Base-by-base conservation (phyloP, 495 filamentous ascomycete genomes). In the Bacidia gigantensis region DNA sequence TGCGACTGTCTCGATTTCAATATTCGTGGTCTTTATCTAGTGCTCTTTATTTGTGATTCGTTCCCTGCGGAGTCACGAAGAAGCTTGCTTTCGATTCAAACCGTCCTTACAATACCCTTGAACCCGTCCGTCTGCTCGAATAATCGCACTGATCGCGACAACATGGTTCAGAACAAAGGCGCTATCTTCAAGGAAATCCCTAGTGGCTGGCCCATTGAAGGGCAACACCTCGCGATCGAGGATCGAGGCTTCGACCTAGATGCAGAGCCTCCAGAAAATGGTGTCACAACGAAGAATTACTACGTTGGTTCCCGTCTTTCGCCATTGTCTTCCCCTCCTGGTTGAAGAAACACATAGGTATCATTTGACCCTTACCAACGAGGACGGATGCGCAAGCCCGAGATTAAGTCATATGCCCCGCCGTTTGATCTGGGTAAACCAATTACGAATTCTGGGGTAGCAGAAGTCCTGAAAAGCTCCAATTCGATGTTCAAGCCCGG, bases 321-420 rank as follows among this genome's bases (percentile, higher is more conserved):
- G n/a, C n/a, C n/a, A n/a, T n/a, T n/a, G n/a, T n/a, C n/a, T n/a
- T n/a, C n/a, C n/a, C n/a, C n/a, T n/a, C n/a, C n/a, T n/a, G n/a
- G n/a, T n/a, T n/a, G n/a, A n/a, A n/a, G n/a, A n/a, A n/a, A n/a
- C n/a, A n/a, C n/a, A n/a, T n/a, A 35, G 29, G 29, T 81, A 65
- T 93, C 87, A 53, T 86, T 83, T 66, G 89, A 96, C 69, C 89
- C 89, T 7, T 95, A 95, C 72, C 80, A 84, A 68, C 83, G 89
- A 25, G 86, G 86, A 49, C 75, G 78, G 49, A 77, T 79, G 76
- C 69, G 73, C 7, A 49, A 60, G 32, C 57, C 69, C 5, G 63
- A 70, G 26, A 54, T 62, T 57, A 77, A 83, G 62, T 86, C 82
- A 2, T 89, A 88, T 68, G 55, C 69, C 11, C 69, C 80, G 2